Conservation (phyloP, 2,329 filamentous ascomycete species). For the Chaetomium olivaceum region DNA sequence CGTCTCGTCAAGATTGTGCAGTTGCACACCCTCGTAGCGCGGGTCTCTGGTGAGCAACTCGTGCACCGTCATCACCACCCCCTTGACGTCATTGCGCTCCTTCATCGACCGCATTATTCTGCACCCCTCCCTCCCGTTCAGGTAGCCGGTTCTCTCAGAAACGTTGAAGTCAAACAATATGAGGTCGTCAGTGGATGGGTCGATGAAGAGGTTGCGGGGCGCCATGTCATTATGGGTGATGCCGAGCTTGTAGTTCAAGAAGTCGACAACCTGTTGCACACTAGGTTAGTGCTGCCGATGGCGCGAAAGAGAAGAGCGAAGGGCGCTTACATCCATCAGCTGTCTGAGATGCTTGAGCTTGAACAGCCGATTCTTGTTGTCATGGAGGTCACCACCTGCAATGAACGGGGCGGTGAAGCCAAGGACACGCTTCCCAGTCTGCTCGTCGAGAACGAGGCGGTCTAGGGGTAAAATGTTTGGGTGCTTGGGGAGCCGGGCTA, state of each 20-base stretch:
- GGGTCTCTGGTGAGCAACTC: constrained; percentile 39
- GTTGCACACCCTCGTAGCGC: constrained; percentile 20
- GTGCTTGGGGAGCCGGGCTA: constrained; percentile 39
- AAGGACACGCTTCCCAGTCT: constrained; percentile 23
- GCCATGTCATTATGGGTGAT: constrained; percentile 43
- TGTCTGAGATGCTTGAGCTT: constrained; percentile 41
- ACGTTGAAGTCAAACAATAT: constrained; percentile 42
- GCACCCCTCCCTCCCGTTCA: too few species aligned
- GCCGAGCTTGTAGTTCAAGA: constrained; percentile 41
- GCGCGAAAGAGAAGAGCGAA: neutral
- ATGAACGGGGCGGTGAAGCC: constrained; percentile 37
- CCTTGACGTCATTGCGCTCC: constrained; percentile 38
- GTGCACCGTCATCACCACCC: constrained; percentile 40
- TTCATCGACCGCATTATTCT: too few species aligned
- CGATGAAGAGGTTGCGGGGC: constrained; percentile 41
- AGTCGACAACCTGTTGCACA: constrained; percentile 33
- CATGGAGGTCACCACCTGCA: constrained; percentile 39
- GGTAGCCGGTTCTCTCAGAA: constrained; percentile 30
- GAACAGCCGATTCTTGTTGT: constrained; percentile 35
- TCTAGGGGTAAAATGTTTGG: constrained; percentile 41
- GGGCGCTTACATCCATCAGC: constrained; percentile 34
- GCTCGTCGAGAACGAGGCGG: constrained; percentile 35
- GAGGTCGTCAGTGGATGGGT: constrained; percentile 37
- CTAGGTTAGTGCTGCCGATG: neutral
- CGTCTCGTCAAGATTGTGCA: constrained; percentile 31